Conservation (phyloP, 1,284 basidiomycete species). For the Porphyrellus sp. region DNA sequence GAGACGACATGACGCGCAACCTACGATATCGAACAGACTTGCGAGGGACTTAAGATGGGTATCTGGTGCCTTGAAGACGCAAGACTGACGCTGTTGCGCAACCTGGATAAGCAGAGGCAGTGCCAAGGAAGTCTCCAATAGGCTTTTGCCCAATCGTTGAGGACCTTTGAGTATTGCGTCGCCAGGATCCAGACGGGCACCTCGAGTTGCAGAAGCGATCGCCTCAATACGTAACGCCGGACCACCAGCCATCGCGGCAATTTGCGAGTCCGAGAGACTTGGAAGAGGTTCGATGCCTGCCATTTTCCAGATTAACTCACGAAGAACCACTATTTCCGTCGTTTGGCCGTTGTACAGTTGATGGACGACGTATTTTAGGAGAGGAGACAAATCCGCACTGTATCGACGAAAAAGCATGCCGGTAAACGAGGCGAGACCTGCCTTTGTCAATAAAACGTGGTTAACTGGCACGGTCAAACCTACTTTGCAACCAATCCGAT, state of each 20-base stretch:
- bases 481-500: conserved; percentile 92
- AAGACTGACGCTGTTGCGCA: conserved; percentile 82
- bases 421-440: conserved; percentile 88
- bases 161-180: conserved; percentile 61
- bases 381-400: conserved; percentile 76
- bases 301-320: conserved; percentile 94
- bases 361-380: conserved; percentile 90
- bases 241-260: conserved; percentile 88
- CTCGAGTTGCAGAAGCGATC: conserved; percentile 68
- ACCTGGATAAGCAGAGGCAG: conserved; percentile 85
- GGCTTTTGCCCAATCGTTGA: conserved; percentile 63
- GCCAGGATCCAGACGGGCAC: conserved; percentile 63
- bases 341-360: conserved; percentile 82
- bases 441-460: conserved; percentile 14
- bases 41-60: conserved; percentile 81
- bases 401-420: conserved; percentile 91
- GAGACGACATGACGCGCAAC: conserved; percentile 35
- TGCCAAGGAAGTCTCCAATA: conserved; percentile 73
- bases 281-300: conserved; percentile 90
- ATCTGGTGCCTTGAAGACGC: conserved; percentile 68
- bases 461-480: conserved; percentile 33
- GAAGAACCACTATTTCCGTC: conserved; percentile 87
- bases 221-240: conserved; percentile 84
- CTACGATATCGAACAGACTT: conserved; percentile 82
- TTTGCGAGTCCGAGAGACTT: conserved; percentile 84